Percentiles rank a stretch among this genome's conserved stretches.
Conservation (phyloP, 352 stramenopile genomes). For the Phytopythium oedochilum region DNA sequence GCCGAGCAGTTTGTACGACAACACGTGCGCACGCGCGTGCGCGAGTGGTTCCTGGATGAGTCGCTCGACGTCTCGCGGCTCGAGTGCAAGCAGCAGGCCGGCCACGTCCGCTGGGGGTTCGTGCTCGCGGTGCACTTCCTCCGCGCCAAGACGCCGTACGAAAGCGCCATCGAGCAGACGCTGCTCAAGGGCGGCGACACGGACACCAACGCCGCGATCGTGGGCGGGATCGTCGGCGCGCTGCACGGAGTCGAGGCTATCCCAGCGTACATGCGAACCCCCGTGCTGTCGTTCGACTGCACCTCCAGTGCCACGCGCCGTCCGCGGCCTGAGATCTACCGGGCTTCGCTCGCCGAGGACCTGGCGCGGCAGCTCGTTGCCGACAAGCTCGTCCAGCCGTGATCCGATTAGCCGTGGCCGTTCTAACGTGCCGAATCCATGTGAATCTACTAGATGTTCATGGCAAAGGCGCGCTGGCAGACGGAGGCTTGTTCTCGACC, state of each 20-base stretch:
- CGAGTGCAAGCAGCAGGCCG: slow-evolving; percentile 24
- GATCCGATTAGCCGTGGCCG: not conserved
- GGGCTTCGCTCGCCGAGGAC: slow-evolving; percentile 18
- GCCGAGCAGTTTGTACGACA: slow-evolving; percentile 28
- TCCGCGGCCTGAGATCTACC: slow-evolving; percentile 23
- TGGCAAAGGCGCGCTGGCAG: not conserved
- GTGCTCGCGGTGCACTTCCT: slow-evolving; percentile 44
- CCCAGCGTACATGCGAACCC: slow-evolving; percentile 31
- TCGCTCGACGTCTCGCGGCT: slow-evolving; percentile 30
- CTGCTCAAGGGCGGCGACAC: slow-evolving; percentile 52
- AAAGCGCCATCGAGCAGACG: slow-evolving; percentile 38
- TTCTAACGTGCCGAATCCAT: not conserved
- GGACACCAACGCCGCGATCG: slow-evolving; percentile 58
- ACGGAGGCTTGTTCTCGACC: too few relatives aligned
- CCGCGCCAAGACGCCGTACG: slow-evolving; percentile 29
- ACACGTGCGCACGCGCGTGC: slow-evolving; percentile 20
- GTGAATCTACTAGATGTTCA: not conserved
- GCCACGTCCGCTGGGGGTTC: slow-evolving; percentile 50
- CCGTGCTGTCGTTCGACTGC: slow-evolving; percentile 40
- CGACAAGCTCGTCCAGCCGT: not conserved
- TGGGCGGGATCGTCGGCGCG: slow-evolving; percentile 41
- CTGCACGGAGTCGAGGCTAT: slow-evolving; percentile 40
- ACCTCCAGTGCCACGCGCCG: slow-evolving; percentile 12
- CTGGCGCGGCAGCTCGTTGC: slow-evolving; percentile 21
- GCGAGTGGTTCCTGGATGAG: slow-evolving; percentile 41